Evolutionary conservation across 2,329 filamentous ascomycete genomes (phyloP).

Genomic region (Monilinia vaccinii-corymbosi): DNA sequence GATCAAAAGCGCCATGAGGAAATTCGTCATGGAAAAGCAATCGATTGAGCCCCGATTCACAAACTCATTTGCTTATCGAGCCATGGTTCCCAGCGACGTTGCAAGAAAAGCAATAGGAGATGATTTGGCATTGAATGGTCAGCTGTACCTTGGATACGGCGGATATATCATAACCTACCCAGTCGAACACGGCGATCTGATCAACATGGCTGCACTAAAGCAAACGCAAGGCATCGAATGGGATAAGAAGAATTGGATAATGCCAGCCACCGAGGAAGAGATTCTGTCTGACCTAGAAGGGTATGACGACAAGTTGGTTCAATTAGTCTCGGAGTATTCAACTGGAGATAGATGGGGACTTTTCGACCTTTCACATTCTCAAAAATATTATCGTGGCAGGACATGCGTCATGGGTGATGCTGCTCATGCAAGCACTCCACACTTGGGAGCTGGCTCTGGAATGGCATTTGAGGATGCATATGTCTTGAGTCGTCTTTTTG

Average conservation of each 20-base stretch:
- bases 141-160: constrained; percentile 11
- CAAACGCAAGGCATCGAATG: constrained; percentile 17
- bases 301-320: constrained; percentile 31
- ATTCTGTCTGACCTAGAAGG: constrained; percentile 32
- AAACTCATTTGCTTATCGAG: constrained; percentile 52
- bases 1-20: constrained; percentile 47
- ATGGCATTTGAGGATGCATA: constrained; percentile 47
- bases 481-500: constrained; percentile 36
- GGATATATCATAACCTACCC: constrained; percentile 13
- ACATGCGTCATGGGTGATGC: constrained; percentile 49
- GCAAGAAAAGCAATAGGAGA: constrained; percentile 41
- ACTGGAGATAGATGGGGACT: constrained; percentile 37
- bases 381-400: constrained; percentile 29
- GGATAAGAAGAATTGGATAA: constrained; percentile 31
- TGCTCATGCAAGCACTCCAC: constrained; percentile 52
- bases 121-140: constrained; percentile 32
- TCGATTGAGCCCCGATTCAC: constrained; percentile 34
- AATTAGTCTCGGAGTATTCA: constrained; percentile 1
- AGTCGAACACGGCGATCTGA: constrained; percentile 9
- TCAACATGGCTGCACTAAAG: constrained; percentile 10
- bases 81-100: constrained; percentile 49
- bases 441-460: constrained; percentile 49
- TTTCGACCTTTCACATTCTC: constrained; percentile 35
- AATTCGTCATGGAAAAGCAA: constrained; percentile 40
- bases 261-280: constrained; percentile 33